Evolutionary conservation across 257 asterid species (phyloP).

Genomic region (Vinca minor): DNA sequence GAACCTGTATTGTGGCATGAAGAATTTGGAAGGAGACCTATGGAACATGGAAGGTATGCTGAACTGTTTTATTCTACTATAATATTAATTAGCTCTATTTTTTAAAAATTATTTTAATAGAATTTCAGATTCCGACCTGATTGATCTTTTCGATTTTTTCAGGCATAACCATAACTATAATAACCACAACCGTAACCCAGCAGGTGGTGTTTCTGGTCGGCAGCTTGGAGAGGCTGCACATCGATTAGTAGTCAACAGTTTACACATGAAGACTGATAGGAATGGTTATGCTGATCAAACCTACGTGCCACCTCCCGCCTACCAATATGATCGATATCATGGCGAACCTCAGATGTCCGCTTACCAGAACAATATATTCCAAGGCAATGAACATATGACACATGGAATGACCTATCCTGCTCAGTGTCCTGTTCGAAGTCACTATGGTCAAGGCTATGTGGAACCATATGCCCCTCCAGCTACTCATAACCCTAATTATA

Average conservation of each 20-base stretch:
- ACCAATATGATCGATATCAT: slow-evolving; percentile 21
- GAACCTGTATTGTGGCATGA: slow-evolving; percentile 94
- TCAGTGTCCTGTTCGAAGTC: slow-evolving; percentile 22
- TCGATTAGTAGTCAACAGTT: slow-evolving; percentile 70
- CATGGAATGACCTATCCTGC: slow-evolving; percentile 35
- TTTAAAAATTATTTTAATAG: neutral
- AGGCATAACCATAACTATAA: slow-evolving; percentile 21
- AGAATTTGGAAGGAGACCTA: slow-evolving; percentile 78
- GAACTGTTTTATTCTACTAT: neutral
- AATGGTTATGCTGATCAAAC: slow-evolving; percentile 28
- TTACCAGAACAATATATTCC: slow-evolving; percentile 29
- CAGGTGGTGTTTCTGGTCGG: slow-evolving; percentile 58
- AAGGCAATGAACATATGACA: slow-evolving; percentile 26
- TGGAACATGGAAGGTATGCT: slow-evolving; percentile 60
- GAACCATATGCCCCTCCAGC: slow-evolving; percentile 38
- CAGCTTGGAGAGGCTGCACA: slow-evolving; percentile 92
- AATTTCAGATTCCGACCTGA: slow-evolving; percentile 6
- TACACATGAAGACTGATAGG: slow-evolving; percentile 39
- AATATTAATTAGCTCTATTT: neutral
- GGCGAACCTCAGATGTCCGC: slow-evolving; percentile 21
- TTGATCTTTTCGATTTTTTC: slow-evolving; percentile 18
- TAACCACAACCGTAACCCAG: slow-evolving; percentile 15
- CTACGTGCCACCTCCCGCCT: slow-evolving; percentile 32
- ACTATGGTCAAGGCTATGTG: slow-evolving; percentile 36
- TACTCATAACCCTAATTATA: slow-evolving; percentile 24